Conservation (phyloP, 2,329 filamentous ascomycete genomes). For the Eutypa lata region DNA sequence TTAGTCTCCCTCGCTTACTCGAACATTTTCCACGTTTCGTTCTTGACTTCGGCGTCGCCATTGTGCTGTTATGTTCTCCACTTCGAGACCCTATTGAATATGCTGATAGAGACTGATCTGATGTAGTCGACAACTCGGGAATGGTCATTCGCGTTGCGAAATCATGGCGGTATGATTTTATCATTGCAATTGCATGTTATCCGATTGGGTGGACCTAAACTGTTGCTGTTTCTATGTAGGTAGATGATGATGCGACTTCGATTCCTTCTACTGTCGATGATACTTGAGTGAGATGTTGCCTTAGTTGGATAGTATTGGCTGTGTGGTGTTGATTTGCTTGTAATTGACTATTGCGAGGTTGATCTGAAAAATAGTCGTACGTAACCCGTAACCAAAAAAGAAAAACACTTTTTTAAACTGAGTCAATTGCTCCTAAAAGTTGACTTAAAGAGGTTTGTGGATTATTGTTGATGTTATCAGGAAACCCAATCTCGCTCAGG, state of each 20-base stretch:
- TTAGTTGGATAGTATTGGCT: slow-evolving; percentile 9
- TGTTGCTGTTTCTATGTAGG: background rate
- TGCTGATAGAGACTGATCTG: slow-evolving; percentile 4
- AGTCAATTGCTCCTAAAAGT: slow-evolving; percentile 15
- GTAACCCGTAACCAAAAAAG: slow-evolving; percentile 18
- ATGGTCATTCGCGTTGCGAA: slow-evolving; percentile 16
- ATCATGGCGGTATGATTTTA: slow-evolving; percentile 23
- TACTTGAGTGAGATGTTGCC: slow-evolving; percentile 11
- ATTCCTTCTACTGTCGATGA: background rate
- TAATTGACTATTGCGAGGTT: slow-evolving; percentile 14
- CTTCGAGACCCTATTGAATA: slow-evolving; percentile 3
- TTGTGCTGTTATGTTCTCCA: slow-evolving; percentile 8
- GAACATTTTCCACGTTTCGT: slow-evolving; percentile 6
- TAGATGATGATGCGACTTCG: background rate
- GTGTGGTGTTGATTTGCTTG: slow-evolving; percentile 17
- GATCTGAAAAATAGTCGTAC: slow-evolving; percentile 23
- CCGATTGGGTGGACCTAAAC: slow-evolving; percentile 4
- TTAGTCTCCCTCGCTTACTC: slow-evolving; percentile 11
- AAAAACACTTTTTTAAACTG: slow-evolving; percentile 11
- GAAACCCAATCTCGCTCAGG: background rate
- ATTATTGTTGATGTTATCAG: slow-evolving; percentile 15
- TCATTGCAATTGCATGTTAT: slow-evolving; percentile 24
- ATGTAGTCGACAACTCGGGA: slow-evolving; percentile 9
- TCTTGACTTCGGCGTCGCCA: slow-evolving; percentile 8
- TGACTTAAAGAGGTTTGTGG: slow-evolving; percentile 12